These are phyloP conservation scores for Vitis hybrid DNA, from an alignment of 177 flowering plant species.

Conservation along the genomic window DNA sequence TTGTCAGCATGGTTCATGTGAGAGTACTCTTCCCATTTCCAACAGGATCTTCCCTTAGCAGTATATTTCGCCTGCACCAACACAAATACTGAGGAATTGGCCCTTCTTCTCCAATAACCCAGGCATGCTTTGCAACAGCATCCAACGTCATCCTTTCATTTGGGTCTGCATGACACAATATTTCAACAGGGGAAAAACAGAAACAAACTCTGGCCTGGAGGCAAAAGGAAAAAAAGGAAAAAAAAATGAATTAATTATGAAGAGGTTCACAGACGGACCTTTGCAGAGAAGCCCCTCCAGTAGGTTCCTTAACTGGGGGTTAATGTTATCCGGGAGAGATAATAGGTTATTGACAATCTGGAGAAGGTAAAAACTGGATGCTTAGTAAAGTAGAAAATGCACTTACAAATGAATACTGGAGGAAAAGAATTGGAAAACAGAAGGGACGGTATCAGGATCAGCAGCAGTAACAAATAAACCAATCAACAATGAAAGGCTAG, in stretches of 20 bases:
- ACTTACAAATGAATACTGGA: neutral
- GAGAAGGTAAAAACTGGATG: neutral
- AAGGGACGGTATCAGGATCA: neutral
- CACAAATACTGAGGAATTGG: constrained; percentile 71
- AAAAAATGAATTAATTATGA: neutral
- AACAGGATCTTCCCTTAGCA: constrained; percentile 13
- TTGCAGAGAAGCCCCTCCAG: constrained; percentile 89
- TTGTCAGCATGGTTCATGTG: constrained; percentile 10
- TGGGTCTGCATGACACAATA: constrained; percentile 57
- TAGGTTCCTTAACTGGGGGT: constrained; percentile 63
- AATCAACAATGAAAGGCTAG: neutral
- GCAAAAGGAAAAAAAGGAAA: neutral
- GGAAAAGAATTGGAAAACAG: neutral
- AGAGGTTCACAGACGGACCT: constrained; percentile 42
- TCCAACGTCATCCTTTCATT: constrained; percentile 55
- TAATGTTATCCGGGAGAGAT: constrained; percentile 52
- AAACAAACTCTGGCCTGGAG: neutral
- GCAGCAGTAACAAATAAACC: neutral
- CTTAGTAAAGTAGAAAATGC: neutral
- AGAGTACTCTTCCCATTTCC: constrained; percentile 2
- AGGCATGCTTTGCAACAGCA: constrained; percentile 62
- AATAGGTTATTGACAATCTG: constrained; percentile 87
- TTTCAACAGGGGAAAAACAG: neutral
- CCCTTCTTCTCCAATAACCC: constrained; percentile 82
- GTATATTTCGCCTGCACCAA: constrained; percentile 63